These are phyloP conservation scores for Ganoderma leucocontextum DNA, from an alignment of 1,284 basidiomycete species.

Conservation along the genomic window DNA sequence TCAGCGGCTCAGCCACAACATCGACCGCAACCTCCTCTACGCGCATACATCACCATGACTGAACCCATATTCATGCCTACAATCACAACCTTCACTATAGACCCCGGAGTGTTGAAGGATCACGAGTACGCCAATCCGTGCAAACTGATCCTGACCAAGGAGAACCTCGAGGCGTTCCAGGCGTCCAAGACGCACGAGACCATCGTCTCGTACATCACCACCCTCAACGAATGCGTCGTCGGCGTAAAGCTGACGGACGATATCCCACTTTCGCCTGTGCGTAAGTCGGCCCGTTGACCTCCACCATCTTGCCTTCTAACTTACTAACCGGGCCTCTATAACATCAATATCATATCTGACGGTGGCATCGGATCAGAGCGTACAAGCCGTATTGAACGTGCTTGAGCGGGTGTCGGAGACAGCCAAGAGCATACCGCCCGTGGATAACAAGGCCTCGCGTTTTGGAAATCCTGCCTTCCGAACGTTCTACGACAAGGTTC, in stretches of 20 bases:
- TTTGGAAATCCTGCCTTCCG: constrained; percentile 99
- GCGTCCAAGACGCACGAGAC: constrained; percentile 74
- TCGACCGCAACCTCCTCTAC: neutral
- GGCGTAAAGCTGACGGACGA: constrained; percentile 81
- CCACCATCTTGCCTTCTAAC: constrained; percentile 2
- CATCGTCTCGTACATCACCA: constrained; percentile 78
- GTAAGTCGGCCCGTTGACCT: constrained; percentile 35
- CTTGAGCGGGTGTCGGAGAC: constrained; percentile 76
- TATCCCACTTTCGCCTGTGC: constrained; percentile 64
- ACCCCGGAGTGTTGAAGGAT: neutral
- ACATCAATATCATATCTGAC: neutral
- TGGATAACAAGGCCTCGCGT: constrained; percentile 90
- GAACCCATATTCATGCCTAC: neutral
- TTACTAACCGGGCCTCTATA: neutral
- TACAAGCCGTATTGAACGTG: constrained; percentile 66
- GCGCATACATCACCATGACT: neutral
- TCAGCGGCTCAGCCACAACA: neutral
- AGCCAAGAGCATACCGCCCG: constrained; percentile 79
- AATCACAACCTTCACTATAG: neutral
- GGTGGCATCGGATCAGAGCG: constrained; percentile 56
- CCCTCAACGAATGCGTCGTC: constrained; percentile 81
- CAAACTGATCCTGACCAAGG: constrained; percentile 84
- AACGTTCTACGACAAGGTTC: constrained; percentile 87
- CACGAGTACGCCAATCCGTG: constrained; percentile 45
- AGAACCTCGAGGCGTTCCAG: constrained; percentile 88